phyloP scores from a whole-genome alignment of 2,329 filamentous ascomycete genomes.

The Exophiala lecanii-corni region DNA sequence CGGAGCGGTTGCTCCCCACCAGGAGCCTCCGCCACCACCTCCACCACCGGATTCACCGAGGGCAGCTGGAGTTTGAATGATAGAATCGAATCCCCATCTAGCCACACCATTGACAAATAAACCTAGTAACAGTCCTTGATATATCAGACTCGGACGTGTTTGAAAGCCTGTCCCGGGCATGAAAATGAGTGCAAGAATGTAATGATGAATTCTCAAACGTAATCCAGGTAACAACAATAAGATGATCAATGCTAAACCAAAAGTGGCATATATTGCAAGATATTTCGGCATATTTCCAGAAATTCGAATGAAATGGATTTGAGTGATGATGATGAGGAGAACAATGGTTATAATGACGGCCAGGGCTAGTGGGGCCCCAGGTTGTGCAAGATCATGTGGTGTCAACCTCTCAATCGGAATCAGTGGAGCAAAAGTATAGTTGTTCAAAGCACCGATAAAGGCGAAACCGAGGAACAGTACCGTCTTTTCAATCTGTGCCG shows the following conservation, averaged over 20 bases:
- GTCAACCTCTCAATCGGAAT: slow-evolving; percentile 94
- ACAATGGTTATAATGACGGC: slow-evolving; percentile 71
- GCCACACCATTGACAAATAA: slow-evolving; percentile 92
- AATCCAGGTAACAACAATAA: slow-evolving; percentile 70
- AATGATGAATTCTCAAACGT: slow-evolving; percentile 87
- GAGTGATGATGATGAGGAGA: slow-evolving; percentile 62
- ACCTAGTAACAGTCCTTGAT: slow-evolving; percentile 83
- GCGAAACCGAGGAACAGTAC: slow-evolving; percentile 83
- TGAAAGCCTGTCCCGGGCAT: slow-evolving; percentile 86
- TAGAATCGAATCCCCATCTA: slow-evolving; percentile 85
- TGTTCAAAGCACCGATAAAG: slow-evolving; percentile 88
- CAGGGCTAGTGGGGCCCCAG: slow-evolving; percentile 79
- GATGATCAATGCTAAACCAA: slow-evolving; percentile 63
- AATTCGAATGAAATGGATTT: slow-evolving; percentile 80
- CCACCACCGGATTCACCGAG: slow-evolving; percentile 52
- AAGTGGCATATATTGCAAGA: slow-evolving; percentile 69
- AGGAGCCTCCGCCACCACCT: slow-evolving; percentile 39
- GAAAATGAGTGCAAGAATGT: slow-evolving; percentile 80
- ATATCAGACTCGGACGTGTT: slow-evolving; percentile 76
- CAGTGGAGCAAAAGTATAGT: slow-evolving; percentile 82
- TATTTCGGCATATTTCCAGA: slow-evolving; percentile 77
- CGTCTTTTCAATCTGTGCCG: slow-evolving; percentile 83
- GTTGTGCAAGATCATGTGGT: slow-evolving; percentile 84
- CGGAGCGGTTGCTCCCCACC: slow-evolving; percentile 42
- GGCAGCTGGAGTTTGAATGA: slow-evolving; percentile 74